Evolutionary conservation across 805 yeast species (phyloP), one percentile per base, ranked within the genome.

Genomic region (Candida michaelii): DNA sequence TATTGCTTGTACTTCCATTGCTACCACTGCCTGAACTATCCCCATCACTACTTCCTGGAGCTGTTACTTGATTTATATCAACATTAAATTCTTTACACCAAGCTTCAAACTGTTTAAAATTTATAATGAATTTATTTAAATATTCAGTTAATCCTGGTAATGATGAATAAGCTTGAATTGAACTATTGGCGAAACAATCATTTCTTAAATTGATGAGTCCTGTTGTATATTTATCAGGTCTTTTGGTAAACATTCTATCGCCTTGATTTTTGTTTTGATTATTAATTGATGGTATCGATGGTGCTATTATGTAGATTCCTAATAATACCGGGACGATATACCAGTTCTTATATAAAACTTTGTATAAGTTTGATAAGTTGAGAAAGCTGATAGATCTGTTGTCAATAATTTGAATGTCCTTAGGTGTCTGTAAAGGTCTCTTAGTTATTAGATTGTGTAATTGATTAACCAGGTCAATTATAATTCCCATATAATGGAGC

Each of bases 161-260:
- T 0, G 89, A 65, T 13, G 83, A 76, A 42, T 85, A 72, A 0
- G 90, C 93, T 60, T 91, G 99, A 14, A 93, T 56, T 1, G 90
- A 82, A 6, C 95, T 79, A 56, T 93, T 91, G 47, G 96, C 96
- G 66, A 88, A 91, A 61, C 99, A 91, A 59, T 89, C 97, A 50
- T 88, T 87, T 46, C 90, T 77, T 49, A 82, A 71, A 60, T 91
- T 93, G 51, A 82, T 73, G 34, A 91, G 67, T 2, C 97, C 97
- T 0, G 93, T 88, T 9, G 96, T 84, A 54, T 79, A 70, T 50
- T 77, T 82, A 50, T 85, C 91, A 6, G 84, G 81, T 56, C 93
- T 67, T 42, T 73, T 76, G 37, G 67, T 72, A 50, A 63, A 69
- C 76, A 71, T 71, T 36, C 43, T 33, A 11, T 40, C 29, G 7